Evolutionary conservation across 148 eudicot species (phyloP).

Genomic region (Vaccinium darrowii): DNA sequence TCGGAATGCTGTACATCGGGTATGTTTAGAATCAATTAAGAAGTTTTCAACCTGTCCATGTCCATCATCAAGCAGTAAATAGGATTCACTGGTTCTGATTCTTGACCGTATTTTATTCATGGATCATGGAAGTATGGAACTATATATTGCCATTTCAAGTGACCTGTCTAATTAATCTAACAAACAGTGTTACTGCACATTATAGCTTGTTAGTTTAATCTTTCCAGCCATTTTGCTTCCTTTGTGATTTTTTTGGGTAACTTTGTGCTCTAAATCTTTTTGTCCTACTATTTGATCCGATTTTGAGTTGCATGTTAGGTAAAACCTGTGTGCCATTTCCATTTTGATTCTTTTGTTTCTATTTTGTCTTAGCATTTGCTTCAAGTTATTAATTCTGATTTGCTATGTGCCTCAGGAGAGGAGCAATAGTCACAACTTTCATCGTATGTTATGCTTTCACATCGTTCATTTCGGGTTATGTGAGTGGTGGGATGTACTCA

Average conservation of each 20-base stretch:
- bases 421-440: constrained; percentile 83
- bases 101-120: neutral
- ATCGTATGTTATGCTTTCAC: constrained; percentile 84
- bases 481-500: constrained; percentile 91
- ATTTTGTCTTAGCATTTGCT: constrained; percentile 13
- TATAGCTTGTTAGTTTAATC: neutral
- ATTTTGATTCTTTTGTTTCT: neutral
- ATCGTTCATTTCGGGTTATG: constrained; percentile 81
- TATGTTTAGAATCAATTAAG: constrained; percentile 32
- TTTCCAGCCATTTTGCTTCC: neutral
- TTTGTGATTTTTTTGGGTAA: neutral
- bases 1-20: constrained; percentile 83
- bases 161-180: neutral
- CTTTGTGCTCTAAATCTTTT: neutral
- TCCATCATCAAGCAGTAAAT: neutral
- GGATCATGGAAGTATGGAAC: neutral
- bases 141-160: neutral
- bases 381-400: constrained; percentile 10
- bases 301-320: neutral
- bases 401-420: constrained; percentile 59
- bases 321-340: neutral
- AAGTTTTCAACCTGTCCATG: neutral
- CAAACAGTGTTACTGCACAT: neutral
- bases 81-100: neutral
- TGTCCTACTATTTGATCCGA: neutral